Evolutionary conservation across 2,329 filamentous ascomycete species (phyloP).

Genomic region (Tolypocladium guangdongense): DNA sequence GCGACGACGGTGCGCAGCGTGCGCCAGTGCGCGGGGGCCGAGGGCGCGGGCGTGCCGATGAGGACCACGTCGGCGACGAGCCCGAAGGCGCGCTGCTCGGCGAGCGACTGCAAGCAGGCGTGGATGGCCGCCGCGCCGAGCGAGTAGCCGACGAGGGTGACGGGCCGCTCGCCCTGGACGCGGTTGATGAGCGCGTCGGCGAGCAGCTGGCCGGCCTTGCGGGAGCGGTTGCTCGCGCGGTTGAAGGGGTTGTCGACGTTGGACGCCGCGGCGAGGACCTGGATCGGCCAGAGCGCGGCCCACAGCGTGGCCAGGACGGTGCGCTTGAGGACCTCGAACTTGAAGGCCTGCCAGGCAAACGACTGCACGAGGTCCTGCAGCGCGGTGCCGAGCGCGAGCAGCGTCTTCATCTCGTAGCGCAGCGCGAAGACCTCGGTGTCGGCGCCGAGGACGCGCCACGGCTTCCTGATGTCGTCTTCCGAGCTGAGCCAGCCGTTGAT

Average conservation of each 20-base stretch:
- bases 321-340: constrained; percentile 62
- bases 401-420: constrained; percentile 68
- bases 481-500: constrained; percentile 78
- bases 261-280: constrained; percentile 53
- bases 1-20: constrained; percentile 67
- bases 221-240: constrained; percentile 63
- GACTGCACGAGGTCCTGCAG: constrained; percentile 62
- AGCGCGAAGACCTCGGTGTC: constrained; percentile 75
- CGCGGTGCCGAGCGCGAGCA: constrained; percentile 65
- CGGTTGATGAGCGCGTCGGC: constrained; percentile 75
- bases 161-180: constrained; percentile 70
- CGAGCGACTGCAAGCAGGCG: constrained; percentile 65
- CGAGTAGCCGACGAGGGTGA: constrained; percentile 73
- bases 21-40: constrained; percentile 61
- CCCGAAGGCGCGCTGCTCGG: constrained; percentile 70
- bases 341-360: constrained; percentile 64
- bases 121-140: constrained; percentile 75
- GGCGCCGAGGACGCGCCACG: constrained; percentile 65
- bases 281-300: constrained; percentile 60
- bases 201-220: constrained; percentile 69
- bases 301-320: constrained; percentile 59
- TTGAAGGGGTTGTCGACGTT: constrained; percentile 75
- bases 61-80: constrained; percentile 74
- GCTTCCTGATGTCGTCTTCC: constrained; percentile 63
- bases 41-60: constrained; percentile 71